phyloP scores from a whole-genome alignment of 805 yeast genomes.

The Candida sithepensis region DNA sequence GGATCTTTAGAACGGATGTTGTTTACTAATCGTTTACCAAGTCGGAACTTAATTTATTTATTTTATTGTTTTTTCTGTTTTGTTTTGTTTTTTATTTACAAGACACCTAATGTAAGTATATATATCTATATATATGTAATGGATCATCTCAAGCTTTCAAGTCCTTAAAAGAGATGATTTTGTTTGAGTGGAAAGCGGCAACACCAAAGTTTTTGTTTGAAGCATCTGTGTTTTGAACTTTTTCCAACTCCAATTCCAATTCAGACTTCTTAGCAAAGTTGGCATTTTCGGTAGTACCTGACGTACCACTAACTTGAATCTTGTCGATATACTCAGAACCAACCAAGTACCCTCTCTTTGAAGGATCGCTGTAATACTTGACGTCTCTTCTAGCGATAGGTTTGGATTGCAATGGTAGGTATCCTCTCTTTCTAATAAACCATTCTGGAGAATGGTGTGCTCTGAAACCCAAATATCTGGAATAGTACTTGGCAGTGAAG shows the following conservation, averaged over 20 bases:
- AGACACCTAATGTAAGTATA: slow-evolving; percentile 5
- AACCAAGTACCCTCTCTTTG: slow-evolving; percentile 69
- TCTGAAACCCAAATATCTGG: slow-evolving; percentile 56
- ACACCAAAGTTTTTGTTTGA: slow-evolving; percentile 12
- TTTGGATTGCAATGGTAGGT: slow-evolving; percentile 79
- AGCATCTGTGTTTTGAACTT: slow-evolving; percentile 17
- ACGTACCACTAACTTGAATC: slow-evolving; percentile 17
- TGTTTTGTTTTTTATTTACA: slow-evolving; percentile 1
- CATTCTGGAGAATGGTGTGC: slow-evolving; percentile 76
- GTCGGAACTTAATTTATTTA: neutral
- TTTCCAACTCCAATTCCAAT: slow-evolving; percentile 10
- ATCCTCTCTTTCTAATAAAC: slow-evolving; percentile 66
- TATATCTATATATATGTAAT: slow-evolving; percentile 1
- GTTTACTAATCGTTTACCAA: slow-evolving; percentile 25
- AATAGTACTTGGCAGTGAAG: slow-evolving; percentile 69
- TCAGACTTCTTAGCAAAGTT: slow-evolving; percentile 17
- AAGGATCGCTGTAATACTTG: slow-evolving; percentile 67
- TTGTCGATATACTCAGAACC: slow-evolving; percentile 35
- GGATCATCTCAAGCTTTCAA: slow-evolving; percentile 20
- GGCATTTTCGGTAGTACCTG: neutral
- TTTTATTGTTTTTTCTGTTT: no score
- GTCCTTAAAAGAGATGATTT: slow-evolving; percentile 23
- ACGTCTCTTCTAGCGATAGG: slow-evolving; percentile 83
- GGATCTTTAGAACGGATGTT: slow-evolving; percentile 62
- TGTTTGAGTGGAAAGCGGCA: slow-evolving; percentile 21